Evolutionary conservation across 2,329 filamentous ascomycete species (phyloP).

Genomic region (Sporothrix sp.): DNA sequence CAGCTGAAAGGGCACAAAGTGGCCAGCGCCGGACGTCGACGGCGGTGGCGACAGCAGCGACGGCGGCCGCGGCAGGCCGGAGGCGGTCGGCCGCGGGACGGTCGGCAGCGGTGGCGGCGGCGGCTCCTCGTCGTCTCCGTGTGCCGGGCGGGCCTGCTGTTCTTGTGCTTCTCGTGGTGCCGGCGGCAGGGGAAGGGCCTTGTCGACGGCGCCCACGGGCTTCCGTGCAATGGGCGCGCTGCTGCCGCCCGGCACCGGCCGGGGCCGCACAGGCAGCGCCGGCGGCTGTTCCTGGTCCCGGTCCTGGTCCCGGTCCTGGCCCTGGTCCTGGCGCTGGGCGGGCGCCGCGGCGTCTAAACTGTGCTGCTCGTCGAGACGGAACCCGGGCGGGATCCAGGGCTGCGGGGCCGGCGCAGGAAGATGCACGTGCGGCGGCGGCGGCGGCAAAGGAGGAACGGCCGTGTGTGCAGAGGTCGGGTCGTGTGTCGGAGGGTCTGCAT

Average conservation of each 20-base stretch:
- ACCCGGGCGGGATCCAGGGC: slow-evolving; percentile 15
- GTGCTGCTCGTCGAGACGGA: slow-evolving; percentile 11
- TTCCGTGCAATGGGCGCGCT: slow-evolving; percentile 7
- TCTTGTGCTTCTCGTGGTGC: too few species aligned
- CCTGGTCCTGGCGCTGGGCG: too few species aligned
- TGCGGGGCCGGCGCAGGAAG: not conserved
- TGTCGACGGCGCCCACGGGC: not conserved
- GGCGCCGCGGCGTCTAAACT: not conserved
- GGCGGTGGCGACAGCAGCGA: not conserved
- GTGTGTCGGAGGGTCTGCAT: slow-evolving; percentile 4
- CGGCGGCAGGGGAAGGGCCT: not conserved
- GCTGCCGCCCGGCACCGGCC: not conserved
- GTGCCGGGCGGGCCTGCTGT: too few species aligned
- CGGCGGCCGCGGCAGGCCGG: not conserved
- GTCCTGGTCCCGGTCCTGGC: too few species aligned
- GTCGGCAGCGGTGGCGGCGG: not conserved
- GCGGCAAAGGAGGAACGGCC: not conserved
- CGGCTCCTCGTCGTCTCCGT: not conserved
- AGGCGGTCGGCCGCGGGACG: too few species aligned
- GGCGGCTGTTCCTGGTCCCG: too few species aligned
- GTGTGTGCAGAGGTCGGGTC: not conserved
- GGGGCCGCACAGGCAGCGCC: not conserved
- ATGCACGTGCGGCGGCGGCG: not conserved
- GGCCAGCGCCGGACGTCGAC: slow-evolving; percentile 23
- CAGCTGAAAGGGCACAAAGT: slow-evolving; percentile 40